Conservation (phyloP, 306 rosid genomes). For the Cyamopsis tetragonoloba region DNA sequence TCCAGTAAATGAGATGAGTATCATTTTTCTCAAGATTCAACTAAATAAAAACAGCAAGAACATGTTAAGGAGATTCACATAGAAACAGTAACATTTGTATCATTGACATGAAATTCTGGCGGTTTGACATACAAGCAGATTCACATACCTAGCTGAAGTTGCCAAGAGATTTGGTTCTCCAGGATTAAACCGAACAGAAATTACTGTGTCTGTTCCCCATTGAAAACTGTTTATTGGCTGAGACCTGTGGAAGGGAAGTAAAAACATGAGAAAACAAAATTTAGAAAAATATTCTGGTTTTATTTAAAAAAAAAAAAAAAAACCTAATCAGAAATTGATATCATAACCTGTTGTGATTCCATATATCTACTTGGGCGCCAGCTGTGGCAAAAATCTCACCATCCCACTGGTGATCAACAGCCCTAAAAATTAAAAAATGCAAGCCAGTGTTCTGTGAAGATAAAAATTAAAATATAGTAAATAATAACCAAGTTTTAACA, state of each 20-base stretch:
- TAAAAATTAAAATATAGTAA: background rate
- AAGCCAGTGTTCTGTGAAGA: background rate
- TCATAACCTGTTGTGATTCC: constrained; percentile 86
- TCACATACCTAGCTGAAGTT: constrained; percentile 68
- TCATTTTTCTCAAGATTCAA: background rate
- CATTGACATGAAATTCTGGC: background rate
- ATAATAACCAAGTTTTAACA: background rate
- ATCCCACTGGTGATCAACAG: constrained; percentile 89
- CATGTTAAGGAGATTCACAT: too few relatives aligned
- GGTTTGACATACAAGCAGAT: background rate
- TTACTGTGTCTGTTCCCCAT: constrained; percentile 75
- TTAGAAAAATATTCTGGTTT: constrained; percentile 15
- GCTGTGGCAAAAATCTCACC: constrained; percentile 87
- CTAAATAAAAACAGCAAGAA: background rate
- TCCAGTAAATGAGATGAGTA: background rate
- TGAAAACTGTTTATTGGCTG: constrained; percentile 67
- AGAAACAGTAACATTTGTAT: too few relatives aligned
- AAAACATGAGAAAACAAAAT: background rate
- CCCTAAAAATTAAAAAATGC: constrained; percentile 45
- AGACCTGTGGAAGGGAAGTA: constrained; percentile 48
- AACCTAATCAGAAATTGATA: constrained; percentile 11
- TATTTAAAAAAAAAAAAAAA: too few relatives aligned
- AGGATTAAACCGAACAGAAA: constrained; percentile 82
- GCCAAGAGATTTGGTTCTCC: constrained; percentile 75
- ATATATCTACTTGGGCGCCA: constrained; percentile 83